phyloP scores from a whole-genome alignment of 2,329 filamentous ascomycete genomes.

The Fusarium foetens region DNA sequence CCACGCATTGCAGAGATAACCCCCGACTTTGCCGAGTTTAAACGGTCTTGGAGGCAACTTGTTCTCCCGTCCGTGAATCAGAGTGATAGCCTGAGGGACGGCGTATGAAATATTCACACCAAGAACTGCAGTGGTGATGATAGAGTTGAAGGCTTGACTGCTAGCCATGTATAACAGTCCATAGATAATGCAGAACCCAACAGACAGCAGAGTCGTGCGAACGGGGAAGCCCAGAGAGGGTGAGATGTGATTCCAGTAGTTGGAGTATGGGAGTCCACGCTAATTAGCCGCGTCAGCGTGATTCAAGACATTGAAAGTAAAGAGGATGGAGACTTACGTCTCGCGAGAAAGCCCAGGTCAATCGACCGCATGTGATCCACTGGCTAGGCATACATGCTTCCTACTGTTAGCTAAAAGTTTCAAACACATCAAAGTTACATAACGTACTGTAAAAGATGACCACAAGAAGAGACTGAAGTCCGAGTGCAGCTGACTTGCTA shows the following conservation, averaged over 20 bases:
- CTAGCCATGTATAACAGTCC: neutral
- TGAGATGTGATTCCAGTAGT: neutral
- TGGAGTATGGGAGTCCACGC: neutral
- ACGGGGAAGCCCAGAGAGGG: neutral
- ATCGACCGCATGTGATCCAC: neutral
- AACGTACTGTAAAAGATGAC: neutral
- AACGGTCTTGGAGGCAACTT: neutral
- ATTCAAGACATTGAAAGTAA: too few relatives aligned
- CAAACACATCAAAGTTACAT: accelerated
- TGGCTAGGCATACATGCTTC: neutral
- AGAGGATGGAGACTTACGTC: neutral
- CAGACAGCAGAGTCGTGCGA: neutral
- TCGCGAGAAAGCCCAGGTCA: neutral
- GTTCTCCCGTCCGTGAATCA: neutral
- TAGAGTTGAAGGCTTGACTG: neutral
- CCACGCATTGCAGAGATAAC: neutral
- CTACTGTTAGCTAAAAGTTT: accelerated
- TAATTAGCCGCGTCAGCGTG: neutral
- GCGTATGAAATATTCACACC: neutral
- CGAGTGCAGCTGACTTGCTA: neutral
- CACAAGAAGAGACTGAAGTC: neutral
- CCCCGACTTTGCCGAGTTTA: neutral
- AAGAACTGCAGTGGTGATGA: neutral
- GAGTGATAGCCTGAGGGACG: neutral
- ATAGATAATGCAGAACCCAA: neutral